phyloP scores from a whole-genome alignment of 768 basidiomycete genomes.

The Termitomyces eurrhizus region DNA sequence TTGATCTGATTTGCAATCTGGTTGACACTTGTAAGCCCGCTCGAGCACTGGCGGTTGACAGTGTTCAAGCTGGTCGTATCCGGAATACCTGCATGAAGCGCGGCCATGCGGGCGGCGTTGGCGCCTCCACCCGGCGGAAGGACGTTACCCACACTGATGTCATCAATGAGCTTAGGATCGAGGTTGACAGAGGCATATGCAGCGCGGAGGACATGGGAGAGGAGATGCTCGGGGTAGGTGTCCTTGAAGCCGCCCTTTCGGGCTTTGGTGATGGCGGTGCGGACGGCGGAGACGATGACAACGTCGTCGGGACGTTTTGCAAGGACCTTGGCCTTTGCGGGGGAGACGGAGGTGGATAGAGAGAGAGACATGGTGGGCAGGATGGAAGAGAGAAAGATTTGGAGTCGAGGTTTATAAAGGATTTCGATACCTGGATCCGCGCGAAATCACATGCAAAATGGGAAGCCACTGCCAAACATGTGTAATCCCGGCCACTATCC shows the following conservation, averaged over 20 bases:
- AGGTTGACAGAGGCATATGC: conserved; percentile 65
- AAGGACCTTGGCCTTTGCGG: conserved; percentile 57
- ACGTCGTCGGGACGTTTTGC: conserved; percentile 81
- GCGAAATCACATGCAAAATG: neutral
- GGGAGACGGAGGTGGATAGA: conserved; percentile 15
- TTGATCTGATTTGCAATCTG: conserved; percentile 80
- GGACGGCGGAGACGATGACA: conserved; percentile 84
- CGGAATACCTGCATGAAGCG: conserved; percentile 83
- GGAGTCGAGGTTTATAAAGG: neutral
- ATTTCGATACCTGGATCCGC: neutral
- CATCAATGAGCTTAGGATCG: conserved; percentile 80
- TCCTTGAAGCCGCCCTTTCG: conserved; percentile 92
- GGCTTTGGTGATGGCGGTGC: conserved; percentile 90
- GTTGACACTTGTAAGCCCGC: conserved; percentile 77
- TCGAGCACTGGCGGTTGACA: conserved; percentile 89
- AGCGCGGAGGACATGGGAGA: conserved; percentile 72
- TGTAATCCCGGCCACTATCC: neutral
- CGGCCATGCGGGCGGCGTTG: conserved; percentile 78
- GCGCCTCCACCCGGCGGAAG: conserved; percentile 87
- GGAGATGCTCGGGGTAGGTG: conserved; percentile 77
- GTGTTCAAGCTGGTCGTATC: conserved; percentile 71
- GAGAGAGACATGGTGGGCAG: neutral
- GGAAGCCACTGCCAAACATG: neutral
- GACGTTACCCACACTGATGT: conserved; percentile 84
- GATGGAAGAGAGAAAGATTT: neutral